Evolutionary conservation across 23 red algal species (phyloP).

Genomic region (Porphyridium purpureum): DNA sequence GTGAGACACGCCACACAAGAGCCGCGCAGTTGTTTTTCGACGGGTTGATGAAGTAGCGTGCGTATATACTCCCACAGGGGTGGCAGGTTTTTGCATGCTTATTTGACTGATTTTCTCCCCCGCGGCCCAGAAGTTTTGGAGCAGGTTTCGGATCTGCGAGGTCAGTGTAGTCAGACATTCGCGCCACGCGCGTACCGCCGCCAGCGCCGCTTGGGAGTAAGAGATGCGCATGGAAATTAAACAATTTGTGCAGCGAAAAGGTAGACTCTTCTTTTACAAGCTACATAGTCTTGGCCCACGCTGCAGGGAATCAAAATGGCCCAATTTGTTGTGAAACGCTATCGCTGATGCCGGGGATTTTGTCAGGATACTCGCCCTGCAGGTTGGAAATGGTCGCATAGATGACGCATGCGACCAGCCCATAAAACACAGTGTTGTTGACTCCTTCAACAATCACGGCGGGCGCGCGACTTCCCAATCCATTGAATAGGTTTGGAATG

Average conservation of each 20-base stretch:
- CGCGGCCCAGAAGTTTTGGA: too few species aligned
- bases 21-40: too few species aligned
- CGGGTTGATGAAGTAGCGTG: too few species aligned
- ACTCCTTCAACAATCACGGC: slow-evolving; percentile 18
- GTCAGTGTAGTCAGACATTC: too few species aligned
- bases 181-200: too few species aligned
- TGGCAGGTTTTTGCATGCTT: too few species aligned
- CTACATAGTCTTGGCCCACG: neutral
- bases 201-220: slow-evolving; percentile 6
- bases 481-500: slow-evolving; percentile 71
- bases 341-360: slow-evolving; percentile 66
- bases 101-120: too few species aligned
- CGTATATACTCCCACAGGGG: too few species aligned
- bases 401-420: slow-evolving; percentile 18
- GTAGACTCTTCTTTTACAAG: neutral
- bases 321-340: slow-evolving; percentile 58
- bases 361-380: slow-evolving; percentile 49
- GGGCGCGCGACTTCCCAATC: slow-evolving; percentile 19
- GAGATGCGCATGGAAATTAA: too few species aligned
- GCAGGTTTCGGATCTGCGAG: too few species aligned
- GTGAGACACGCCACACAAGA: too few species aligned
- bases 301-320: slow-evolving; percentile 16
- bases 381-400: slow-evolving; percentile 46
- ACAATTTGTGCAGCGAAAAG: slow-evolving; percentile 4
- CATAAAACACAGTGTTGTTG: slow-evolving; percentile 64